Evolutionary conservation across 257 asterid genomes (phyloP), one percentile per base, ranked within the genome.

Genomic region (Craterostigma plantagineum): DNA sequence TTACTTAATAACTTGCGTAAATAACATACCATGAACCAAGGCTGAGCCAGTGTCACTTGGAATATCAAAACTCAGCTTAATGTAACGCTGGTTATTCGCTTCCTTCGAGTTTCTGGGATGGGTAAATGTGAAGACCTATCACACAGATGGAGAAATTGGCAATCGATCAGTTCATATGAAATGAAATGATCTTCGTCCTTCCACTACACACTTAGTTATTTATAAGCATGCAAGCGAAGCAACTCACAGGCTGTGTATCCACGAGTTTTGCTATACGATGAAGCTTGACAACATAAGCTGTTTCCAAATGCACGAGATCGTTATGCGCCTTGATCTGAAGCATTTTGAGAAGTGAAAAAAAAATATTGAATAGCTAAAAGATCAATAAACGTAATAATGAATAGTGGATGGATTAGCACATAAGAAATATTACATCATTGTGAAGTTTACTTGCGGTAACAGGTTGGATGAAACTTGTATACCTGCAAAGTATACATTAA

Each of bases 241-340:
- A 68, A 72, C 92, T 79, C 54, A 90, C 98, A 42, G 94, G 69
- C 63, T 83, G 93, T 17, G 84, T 62, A 41, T 63, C 62, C 50
- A 95, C 90, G 58, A 82, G 92, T 72, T 74, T 83, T 42, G 95
- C 93, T 37, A 90, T 74, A 14, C 94, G 95, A 52, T 90, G 99
- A 50, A 83, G 68, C 71, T 90, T 90, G 52, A 83, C 99, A 56
- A 90, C 99, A 43, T 90, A 90, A 44, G 95, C 87, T 59, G 99
- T 90, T 83, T 90, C 94, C 49, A 83, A 79, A 72, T 90, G 95
- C 67, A 69, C 60, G 30, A 90, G 91, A 83, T 90, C 95, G 50
- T 77, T 79, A 66, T 90, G 95, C 11, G 92, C 60, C 68, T 79
- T 82, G 54, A 90, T 79, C 99, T 83, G 76, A 3, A 40, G 13